Percentiles rank a stretch among this genome's conserved stretches.
phyloP scores from a whole-genome alignment of 306 rosid species.

The Boehmeria nivea region DNA sequence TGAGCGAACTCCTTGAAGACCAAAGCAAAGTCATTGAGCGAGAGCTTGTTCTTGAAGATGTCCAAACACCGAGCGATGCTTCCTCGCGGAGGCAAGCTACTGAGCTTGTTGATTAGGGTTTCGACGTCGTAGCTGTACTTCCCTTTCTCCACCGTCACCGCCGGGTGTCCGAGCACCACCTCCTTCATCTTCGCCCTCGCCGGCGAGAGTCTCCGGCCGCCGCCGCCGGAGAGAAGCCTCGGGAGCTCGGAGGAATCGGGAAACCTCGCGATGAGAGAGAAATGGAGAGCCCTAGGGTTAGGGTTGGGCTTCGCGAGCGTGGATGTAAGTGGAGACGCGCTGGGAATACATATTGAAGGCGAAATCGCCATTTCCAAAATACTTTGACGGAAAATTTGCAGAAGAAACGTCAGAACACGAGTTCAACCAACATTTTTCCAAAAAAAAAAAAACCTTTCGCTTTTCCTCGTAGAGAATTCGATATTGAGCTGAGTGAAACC shows the following conservation, averaged over 20 bases:
- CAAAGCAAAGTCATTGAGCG: conserved; percentile 80
- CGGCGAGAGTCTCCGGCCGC: conserved; percentile 17
- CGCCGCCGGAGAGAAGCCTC: background rate
- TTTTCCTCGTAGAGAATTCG: background rate
- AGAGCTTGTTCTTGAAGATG: conserved; percentile 80
- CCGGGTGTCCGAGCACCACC: conserved; percentile 62
- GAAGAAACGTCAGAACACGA: background rate
- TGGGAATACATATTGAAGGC: conserved; percentile 41
- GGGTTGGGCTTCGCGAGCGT: conserved; percentile 29
- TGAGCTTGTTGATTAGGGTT: conserved; percentile 81
- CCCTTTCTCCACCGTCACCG: conserved; percentile 77
- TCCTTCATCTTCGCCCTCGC: conserved; percentile 56
- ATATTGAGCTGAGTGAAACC: background rate
- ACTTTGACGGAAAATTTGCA: background rate
- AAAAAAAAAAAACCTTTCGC: background rate
- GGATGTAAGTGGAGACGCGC: conserved; percentile 36
- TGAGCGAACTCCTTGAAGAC: conserved; percentile 95
- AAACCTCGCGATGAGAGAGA: conserved; percentile 23
- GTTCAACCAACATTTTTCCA: background rate
- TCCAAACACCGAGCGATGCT: conserved; percentile 96
- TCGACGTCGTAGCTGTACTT: conserved; percentile 92
- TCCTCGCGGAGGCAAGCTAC: conserved; percentile 88
- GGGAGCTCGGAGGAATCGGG: background rate
- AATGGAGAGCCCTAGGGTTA: conserved; percentile 20
- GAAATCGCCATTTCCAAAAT: conserved; percentile 47